A percentile compares a stretch with the other conserved stretches of the same genome.
Conservation (phyloP, 495 filamentous ascomycete genomes). For the Hyaloscypha hepaticicola region DNA sequence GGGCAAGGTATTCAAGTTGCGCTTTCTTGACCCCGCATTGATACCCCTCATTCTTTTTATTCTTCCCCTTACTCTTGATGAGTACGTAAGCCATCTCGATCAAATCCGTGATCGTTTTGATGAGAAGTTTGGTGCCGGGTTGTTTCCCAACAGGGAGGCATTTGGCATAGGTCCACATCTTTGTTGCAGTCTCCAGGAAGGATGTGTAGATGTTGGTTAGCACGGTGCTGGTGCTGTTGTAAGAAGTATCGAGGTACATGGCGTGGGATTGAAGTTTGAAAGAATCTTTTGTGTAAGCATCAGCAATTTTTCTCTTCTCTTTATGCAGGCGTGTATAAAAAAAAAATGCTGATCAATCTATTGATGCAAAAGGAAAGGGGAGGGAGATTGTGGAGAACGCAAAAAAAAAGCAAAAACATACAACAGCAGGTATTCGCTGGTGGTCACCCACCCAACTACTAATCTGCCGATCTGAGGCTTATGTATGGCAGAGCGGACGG, state of each 20-base stretch:
- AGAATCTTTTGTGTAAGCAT: conserved; percentile 40
- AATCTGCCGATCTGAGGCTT: conserved; percentile 32
- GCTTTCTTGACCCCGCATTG: conserved; percentile 57
- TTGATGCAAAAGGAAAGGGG: neutral
- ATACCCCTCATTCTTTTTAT: conserved; percentile 49
- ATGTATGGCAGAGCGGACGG: conserved; percentile 32
- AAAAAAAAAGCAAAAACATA: conserved; percentile 29
- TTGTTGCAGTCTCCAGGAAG: conserved; percentile 75
- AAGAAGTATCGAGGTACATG: conserved; percentile 84
- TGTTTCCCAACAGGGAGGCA: conserved; percentile 55
- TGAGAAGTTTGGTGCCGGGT: conserved; percentile 54
- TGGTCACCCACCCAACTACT: conserved; percentile 32
- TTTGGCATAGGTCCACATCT: conserved; percentile 77
- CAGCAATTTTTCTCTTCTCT: conserved; percentile 30
- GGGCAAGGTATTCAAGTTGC: conserved; percentile 70
- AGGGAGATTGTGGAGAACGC: neutral
- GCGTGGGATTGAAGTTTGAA: conserved; percentile 86
- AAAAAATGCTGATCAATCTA: neutral
- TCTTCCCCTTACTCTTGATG: conserved; percentile 58
- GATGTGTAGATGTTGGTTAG: conserved; percentile 70
- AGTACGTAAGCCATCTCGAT: conserved; percentile 62
- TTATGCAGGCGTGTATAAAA: conserved; percentile 37
- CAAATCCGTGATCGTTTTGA: conserved; percentile 67
- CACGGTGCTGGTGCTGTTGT: conserved; percentile 70
- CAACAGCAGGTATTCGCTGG: conserved; percentile 35